Conservation (phyloP, 2,329 filamentous ascomycete genomes). For the Tympanopsis confertula region DNA sequence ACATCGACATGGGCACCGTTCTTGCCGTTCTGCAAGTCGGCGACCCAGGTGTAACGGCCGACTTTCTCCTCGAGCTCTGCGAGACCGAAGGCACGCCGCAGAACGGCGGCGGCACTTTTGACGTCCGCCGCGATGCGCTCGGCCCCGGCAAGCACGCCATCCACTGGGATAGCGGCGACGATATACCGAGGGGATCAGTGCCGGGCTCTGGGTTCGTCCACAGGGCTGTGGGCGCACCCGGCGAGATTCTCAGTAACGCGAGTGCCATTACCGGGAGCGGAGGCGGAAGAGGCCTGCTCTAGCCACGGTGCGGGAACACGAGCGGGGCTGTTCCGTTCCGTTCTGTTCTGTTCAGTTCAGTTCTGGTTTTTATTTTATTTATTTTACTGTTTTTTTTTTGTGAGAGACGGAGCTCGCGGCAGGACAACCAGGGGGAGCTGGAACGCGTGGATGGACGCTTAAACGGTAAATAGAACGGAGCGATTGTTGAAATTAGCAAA, state of each 20-base stretch:
- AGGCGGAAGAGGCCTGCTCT: too few relatives aligned
- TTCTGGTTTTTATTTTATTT: too few relatives aligned
- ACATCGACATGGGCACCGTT: conserved; percentile 55
- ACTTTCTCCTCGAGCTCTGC: conserved; percentile 71
- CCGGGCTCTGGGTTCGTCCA: conserved; percentile 22
- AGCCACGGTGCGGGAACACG: too few relatives aligned
- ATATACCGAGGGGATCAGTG: conserved; percentile 24
- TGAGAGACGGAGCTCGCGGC: too few relatives aligned
- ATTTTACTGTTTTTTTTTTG: too few relatives aligned
- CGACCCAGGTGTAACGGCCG: conserved; percentile 31
- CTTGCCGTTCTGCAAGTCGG: conserved; percentile 41
- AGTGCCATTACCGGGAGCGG: not conserved
- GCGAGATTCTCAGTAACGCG: conserved; percentile 52
- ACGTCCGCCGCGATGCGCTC: conserved; percentile 41
- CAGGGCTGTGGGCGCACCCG: conserved; percentile 41
- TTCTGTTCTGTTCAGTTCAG: too few relatives aligned
- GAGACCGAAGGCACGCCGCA: conserved; percentile 78
- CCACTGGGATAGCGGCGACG: conserved; percentile 43
- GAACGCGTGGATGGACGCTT: too few relatives aligned
- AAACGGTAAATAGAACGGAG: too few relatives aligned
- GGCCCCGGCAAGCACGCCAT: conserved; percentile 28
- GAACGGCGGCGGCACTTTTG: conserved; percentile 86
- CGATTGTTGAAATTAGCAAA: too few relatives aligned
- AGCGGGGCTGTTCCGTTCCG: too few relatives aligned
- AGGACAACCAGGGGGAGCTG: too few relatives aligned